Conservation (phyloP, 352 stramenopile species). For the Globisporangium viniferum region DNA sequence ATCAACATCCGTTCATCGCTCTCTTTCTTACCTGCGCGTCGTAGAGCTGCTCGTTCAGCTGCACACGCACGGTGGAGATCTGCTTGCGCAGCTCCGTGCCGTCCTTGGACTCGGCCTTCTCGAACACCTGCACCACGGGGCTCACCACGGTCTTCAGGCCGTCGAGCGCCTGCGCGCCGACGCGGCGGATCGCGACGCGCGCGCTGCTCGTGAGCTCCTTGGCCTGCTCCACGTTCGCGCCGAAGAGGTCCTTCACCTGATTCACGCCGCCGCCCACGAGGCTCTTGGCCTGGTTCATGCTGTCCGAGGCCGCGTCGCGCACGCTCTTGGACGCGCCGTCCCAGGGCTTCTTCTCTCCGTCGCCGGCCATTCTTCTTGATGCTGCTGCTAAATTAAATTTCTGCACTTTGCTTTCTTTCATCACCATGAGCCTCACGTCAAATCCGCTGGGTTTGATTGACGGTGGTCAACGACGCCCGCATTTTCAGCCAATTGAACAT, state of each 20-base stretch:
- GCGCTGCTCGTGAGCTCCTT: conserved; percentile 65
- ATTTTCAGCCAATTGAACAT: not conserved
- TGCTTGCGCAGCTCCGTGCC: conserved; percentile 66
- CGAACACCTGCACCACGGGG: conserved; percentile 62
- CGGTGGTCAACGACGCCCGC: not conserved
- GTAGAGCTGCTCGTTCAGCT: conserved; percentile 63
- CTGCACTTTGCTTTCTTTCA: not conserved
- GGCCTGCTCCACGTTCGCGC: conserved; percentile 39
- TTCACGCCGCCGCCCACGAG: conserved; percentile 33
- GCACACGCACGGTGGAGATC: conserved; percentile 40
- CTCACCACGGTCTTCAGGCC: conserved; percentile 34
- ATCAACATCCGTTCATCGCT: not conserved
- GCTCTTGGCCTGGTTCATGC: conserved; percentile 43
- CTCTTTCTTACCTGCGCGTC: conserved; percentile 31
- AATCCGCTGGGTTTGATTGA: not conserved
- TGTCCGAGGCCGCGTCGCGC: conserved; percentile 29
- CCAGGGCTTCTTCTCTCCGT: conserved; percentile 60
- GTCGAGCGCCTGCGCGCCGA: conserved; percentile 36
- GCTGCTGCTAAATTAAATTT: not conserved
- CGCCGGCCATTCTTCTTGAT: conserved; percentile 14
- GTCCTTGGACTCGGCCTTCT: conserved; percentile 56
- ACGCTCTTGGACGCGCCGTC: conserved; percentile 52
- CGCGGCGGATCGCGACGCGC: conserved; percentile 39
- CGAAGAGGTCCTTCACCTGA: conserved; percentile 42
- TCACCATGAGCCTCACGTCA: not conserved